Percentiles rank a stretch among this genome's conserved stretches.
Evolutionary conservation across 345 rosid species (phyloP).

Genomic region (Lumnitzera racemosa): DNA sequence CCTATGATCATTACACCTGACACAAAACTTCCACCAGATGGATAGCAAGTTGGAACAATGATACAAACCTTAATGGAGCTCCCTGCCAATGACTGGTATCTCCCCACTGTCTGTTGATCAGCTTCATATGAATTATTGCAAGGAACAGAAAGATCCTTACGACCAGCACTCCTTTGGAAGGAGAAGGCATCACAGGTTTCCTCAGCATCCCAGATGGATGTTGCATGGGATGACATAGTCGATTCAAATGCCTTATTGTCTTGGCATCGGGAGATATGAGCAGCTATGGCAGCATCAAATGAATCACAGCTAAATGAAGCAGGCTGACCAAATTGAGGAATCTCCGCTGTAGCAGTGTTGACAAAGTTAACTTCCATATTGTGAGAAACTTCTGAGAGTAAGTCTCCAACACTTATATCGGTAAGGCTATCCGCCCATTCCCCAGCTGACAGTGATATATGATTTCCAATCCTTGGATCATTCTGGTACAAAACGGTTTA

Average conservation of each 20-base stretch:
- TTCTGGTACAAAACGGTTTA: conserved; percentile 31
- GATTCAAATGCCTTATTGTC: conserved; percentile 40
- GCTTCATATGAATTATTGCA: conserved; percentile 22
- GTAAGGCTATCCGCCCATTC: conserved; percentile 98
- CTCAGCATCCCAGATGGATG: conserved; percentile 94
- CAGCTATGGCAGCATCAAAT: conserved; percentile 98
- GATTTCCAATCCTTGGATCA: conserved; percentile 27
- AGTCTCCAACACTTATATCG: conserved; percentile 83
- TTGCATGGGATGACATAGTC: conserved; percentile 30
- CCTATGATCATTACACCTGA: no score
- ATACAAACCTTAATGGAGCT: no score
- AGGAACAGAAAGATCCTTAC: conserved; percentile 28
- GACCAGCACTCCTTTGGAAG: conserved; percentile 38
- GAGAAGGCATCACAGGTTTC: conserved; percentile 97
- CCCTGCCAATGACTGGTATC: background rate
- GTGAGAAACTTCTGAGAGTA: conserved; percentile 66
- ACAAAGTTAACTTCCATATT: conserved; percentile 28
- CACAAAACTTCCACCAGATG: no score
- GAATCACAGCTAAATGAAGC: conserved; percentile 81
- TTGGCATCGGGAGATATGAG: conserved; percentile 78
- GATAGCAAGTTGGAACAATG: no score
- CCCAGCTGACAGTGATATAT: conserved; percentile 48
- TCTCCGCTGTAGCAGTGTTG: conserved; percentile 32
- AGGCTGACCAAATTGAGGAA: conserved; percentile 48
- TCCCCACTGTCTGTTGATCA: conserved; percentile 20